Conservation (phyloP, 2,329 filamentous ascomycete species). For the Dryadomyces quercus-mongolicae region DNA sequence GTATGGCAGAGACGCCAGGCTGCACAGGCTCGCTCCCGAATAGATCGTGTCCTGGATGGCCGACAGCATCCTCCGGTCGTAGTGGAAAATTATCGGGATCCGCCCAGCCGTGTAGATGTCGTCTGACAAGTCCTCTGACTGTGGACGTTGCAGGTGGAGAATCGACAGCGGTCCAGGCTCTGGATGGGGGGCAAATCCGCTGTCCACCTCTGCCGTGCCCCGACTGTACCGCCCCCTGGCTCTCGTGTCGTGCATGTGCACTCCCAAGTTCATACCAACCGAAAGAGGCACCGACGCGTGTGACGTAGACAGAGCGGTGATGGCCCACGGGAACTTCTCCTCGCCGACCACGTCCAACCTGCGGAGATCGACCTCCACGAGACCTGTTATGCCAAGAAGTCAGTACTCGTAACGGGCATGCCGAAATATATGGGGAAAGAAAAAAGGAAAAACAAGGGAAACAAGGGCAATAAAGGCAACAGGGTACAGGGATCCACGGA, state of each 20-base stretch:
- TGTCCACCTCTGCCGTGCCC: slow-evolving; percentile 14
- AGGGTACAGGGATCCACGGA: slow-evolving; percentile 21
- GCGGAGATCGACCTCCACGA: slow-evolving; percentile 73
- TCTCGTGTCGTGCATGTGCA: slow-evolving; percentile 74
- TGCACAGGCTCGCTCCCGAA: slow-evolving; percentile 69
- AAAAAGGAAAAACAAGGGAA: neutral
- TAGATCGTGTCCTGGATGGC: slow-evolving; percentile 66
- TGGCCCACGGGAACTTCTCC: slow-evolving; percentile 65
- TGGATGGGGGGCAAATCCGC: slow-evolving; percentile 40
- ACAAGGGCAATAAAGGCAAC: neutral
- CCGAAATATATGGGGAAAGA: neutral
- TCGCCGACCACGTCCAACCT: slow-evolving; percentile 58
- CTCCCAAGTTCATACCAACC: slow-evolving; percentile 67
- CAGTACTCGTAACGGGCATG: no score
- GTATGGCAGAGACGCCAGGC: slow-evolving; percentile 56
- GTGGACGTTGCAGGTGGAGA: slow-evolving; percentile 56
- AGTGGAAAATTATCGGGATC: slow-evolving; percentile 79
- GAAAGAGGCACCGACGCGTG: slow-evolving; percentile 59
- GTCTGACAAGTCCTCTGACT: slow-evolving; percentile 44
- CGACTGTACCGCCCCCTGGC: slow-evolving; percentile 14
- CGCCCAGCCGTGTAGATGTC: slow-evolving; percentile 84
- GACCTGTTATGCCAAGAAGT: slow-evolving; percentile 26
- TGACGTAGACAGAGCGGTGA: slow-evolving; percentile 68
- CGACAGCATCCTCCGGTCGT: slow-evolving; percentile 78
- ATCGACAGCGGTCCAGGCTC: slow-evolving; percentile 77